Base-by-base conservation (phyloP, 495 filamentous ascomycete genomes). In the Hypomontagnella submonticulosa region DNA sequence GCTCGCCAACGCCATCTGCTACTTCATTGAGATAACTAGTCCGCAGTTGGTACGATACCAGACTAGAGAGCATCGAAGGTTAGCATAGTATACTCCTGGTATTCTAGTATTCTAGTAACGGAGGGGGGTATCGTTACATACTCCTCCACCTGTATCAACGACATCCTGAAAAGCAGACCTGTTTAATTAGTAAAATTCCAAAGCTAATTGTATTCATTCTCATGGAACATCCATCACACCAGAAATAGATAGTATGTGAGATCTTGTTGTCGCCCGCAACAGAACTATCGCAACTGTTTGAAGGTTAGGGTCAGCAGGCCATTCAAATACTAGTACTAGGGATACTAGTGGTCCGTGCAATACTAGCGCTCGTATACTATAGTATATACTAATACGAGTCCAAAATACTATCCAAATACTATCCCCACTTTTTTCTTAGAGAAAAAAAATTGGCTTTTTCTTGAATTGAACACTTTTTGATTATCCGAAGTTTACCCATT, bases 131-230 rank as follows among this genome's bases (percentile, higher is more conserved):
- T 16, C 58, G 36, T 40, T 13, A 81, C 90, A 56, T 88, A 97
- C 93, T 98, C 94, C 86, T 98, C 94, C 63, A 96, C 92, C 76
- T 97, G 92, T 56, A 98, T 89, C 71, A 98, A 85, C 69, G 94
- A 96, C 95, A 97, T 98, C 49, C 44, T 69, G 54, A 38, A 55
- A 16, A 43, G 46, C 37, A 40, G 40, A 42, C 43, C 15, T 40
- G 43, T 38, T 46, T 40, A 44, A 47, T 53, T 54, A 33, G 20
- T 19, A 15, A 34, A 15, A 49, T 55, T 33, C 19, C 20, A 61
- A 27, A 37, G 57, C 59, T 37, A 41, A 46, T 44, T 13, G 5
- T 52, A 42, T 27, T 59, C 61, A 65, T 57, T 34, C 57, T 59
- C 55, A 69, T 48, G 55, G 40, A 34, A 43, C 19, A 27, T 57